These are phyloP conservation scores for Clarireedia monteithiana DNA, from an alignment of 2,329 filamentous ascomycete species.

Conservation along the genomic window DNA sequence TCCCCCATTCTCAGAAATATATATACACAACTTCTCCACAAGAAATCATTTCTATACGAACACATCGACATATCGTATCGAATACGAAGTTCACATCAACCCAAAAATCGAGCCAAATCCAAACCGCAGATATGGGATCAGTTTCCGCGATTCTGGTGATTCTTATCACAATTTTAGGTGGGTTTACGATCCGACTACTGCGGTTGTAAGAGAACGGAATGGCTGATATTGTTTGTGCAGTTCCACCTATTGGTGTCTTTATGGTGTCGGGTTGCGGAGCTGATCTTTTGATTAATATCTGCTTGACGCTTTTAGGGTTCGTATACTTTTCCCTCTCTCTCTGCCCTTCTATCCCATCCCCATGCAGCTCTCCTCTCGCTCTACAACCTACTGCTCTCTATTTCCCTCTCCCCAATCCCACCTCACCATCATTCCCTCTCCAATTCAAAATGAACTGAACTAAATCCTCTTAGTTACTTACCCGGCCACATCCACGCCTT, in stretches of 20 bases:
- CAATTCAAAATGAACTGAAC: background rate
- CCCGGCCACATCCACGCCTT: conserved; percentile 31
- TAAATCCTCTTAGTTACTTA: conserved; percentile 22
- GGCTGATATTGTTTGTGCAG: conserved; percentile 7
- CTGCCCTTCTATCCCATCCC: background rate
- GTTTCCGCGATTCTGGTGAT: conserved; percentile 35
- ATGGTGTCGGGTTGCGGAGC: conserved; percentile 34
- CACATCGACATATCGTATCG: background rate
- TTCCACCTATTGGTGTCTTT: conserved; percentile 35
- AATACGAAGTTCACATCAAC: background rate
- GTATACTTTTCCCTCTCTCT: background rate
- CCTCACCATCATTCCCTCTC: background rate
- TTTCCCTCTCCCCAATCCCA: background rate
- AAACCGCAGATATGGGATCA: conserved; percentile 26
- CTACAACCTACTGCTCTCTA: conserved; percentile 14
- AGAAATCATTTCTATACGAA: too few species aligned
- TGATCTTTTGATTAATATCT: conserved; percentile 37
- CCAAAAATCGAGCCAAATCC: background rate
- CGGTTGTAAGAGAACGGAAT: background rate
- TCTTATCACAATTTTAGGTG: conserved; percentile 39
- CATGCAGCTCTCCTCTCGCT: too few species aligned
- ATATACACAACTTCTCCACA: too few species aligned
- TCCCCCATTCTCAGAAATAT: too few species aligned
- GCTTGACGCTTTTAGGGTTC: conserved; percentile 32
- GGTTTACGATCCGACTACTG: conserved; percentile 8